Percentiles rank a stretch among this genome's conserved stretches.
Evolutionary conservation across 2,329 filamentous ascomycete species (phyloP).

Genomic region (Fusarium haematococcum): DNA sequence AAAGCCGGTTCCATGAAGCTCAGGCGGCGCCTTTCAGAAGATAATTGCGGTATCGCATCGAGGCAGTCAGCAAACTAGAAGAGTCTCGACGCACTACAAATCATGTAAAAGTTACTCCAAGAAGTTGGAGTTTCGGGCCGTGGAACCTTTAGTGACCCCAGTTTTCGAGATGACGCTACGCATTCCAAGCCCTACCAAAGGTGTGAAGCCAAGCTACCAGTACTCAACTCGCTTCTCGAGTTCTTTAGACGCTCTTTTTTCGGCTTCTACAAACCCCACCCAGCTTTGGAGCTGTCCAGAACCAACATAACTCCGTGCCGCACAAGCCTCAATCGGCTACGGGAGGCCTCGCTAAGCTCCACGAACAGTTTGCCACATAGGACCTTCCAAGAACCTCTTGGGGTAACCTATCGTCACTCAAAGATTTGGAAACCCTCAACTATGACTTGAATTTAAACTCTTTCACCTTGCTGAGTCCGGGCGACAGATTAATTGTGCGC

Average conservation of each 20-base stretch:
- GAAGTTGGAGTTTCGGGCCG: not conserved
- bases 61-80: not conserved
- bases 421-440: not conserved
- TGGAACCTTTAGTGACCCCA: not conserved
- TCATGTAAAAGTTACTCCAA: not conserved
- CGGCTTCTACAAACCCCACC: not conserved
- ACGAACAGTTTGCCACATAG: not conserved
- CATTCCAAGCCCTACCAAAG: not conserved
- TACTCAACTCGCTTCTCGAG: not conserved
- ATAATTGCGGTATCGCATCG: not conserved
- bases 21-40: not conserved
- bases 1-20: not conserved
- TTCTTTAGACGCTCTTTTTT: not conserved
- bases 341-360: not conserved
- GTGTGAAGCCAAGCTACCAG: not conserved
- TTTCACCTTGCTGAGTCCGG: not conserved
- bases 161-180: not conserved
- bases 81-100: not conserved
- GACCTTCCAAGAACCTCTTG: not conserved
- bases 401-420: not conserved
- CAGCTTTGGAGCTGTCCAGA: not conserved
- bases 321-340: not conserved
- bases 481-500: not conserved
- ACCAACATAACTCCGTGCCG: not conserved
- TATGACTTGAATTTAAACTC: not conserved